Base-by-base conservation (phyloP, 345 rosid genomes). In the Pugionium dolabratum region DNA sequence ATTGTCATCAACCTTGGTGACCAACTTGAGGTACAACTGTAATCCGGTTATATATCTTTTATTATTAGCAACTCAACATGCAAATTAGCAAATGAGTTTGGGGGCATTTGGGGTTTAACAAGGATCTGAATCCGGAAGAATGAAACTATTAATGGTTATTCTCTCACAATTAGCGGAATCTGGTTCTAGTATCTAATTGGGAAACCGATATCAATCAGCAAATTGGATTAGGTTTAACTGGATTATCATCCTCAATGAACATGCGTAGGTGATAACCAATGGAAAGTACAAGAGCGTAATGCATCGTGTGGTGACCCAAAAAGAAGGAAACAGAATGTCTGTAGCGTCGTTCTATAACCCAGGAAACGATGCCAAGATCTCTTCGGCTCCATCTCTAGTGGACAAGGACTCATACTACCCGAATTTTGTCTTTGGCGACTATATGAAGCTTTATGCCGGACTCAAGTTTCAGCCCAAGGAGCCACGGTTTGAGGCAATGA, bases 1-100 rank as follows among this genome's bases (percentile, higher is more conserved):
- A 88, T 93, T 59, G 94, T 93, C 53, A 77, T 90, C 85, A 93
- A 93, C 81, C 78, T 85, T 7, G 97, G 98, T 9, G 97, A 93
- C 85, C 97, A 93, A 57, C 85, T 89, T 59, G 98, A 90, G 98
- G 97, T 86, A 76, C 1, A 36, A 30, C 4, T 34, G 1, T 29
- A 1, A 48, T 55, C 33, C 27, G 46, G 7, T 64, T 48, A 3
- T 10, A 1, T 3, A 1, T 43, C 6, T 18, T 18, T 18, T 33
- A 18, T 18, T 18, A 18, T 18, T 18, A 18, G 0, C 18, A 18
- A 18, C 18, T 18, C 18, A 18, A 18, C 18, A 18, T 18, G 18
- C 18, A 18, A 18, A 18, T 18, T 18, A 18, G 18, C 18, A 18
- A 18, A 18, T 18, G 18, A 18, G 18, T 18, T 18, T 18, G 18